These are phyloP conservation scores for Malus sieversii DNA, from an alignment of 306 rosid genomes.

Conservation along the genomic window DNA sequence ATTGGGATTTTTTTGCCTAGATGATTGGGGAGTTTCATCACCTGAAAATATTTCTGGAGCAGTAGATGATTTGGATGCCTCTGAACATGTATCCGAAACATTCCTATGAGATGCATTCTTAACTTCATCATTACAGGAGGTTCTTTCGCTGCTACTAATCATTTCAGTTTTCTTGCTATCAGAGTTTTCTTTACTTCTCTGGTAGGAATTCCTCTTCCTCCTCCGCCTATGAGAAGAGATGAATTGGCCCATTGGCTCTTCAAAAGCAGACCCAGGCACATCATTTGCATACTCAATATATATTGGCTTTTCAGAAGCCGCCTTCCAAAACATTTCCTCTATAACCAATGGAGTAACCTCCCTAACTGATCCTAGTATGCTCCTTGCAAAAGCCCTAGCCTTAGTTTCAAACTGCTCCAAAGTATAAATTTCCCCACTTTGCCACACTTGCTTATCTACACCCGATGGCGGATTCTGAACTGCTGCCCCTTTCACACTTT, in stretches of 20 bases:
- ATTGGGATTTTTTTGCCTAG: constrained; percentile 43
- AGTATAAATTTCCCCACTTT: constrained; percentile 88
- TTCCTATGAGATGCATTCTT: constrained; percentile 24
- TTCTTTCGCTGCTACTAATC: constrained; percentile 7
- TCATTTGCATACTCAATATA: constrained; percentile 95
- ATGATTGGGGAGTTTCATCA: constrained; percentile 41
- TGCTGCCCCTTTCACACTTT: constrained; percentile 47
- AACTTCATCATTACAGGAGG: constrained; percentile 17
- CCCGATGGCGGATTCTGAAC: constrained; percentile 36
- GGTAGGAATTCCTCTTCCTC: constrained; percentile 69
- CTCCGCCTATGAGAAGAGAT: constrained; percentile 49
- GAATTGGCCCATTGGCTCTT: constrained; percentile 67
- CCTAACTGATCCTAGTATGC: constrained; percentile 48
- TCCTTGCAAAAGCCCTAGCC: constrained; percentile 61
- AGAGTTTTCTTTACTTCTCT: constrained; percentile 45
- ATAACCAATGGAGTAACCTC: constrained; percentile 71
- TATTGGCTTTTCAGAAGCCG: constrained; percentile 83
- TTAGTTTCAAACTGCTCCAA: constrained; percentile 90
- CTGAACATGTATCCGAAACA: constrained; percentile 25
- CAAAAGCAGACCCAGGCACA: constrained; percentile 97
- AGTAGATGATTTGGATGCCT: constrained; percentile 30
- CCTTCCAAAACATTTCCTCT: constrained; percentile 96
- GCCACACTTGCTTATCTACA: constrained; percentile 95
- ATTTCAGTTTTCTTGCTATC: constrained; percentile 36
- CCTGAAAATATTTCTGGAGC: constrained; percentile 20